A percentile compares a stretch with the other conserved stretches of the same genome.
These are phyloP conservation scores for Penicillium canariense DNA, from an alignment of 495 filamentous ascomycete genomes.

Conservation along the genomic window DNA sequence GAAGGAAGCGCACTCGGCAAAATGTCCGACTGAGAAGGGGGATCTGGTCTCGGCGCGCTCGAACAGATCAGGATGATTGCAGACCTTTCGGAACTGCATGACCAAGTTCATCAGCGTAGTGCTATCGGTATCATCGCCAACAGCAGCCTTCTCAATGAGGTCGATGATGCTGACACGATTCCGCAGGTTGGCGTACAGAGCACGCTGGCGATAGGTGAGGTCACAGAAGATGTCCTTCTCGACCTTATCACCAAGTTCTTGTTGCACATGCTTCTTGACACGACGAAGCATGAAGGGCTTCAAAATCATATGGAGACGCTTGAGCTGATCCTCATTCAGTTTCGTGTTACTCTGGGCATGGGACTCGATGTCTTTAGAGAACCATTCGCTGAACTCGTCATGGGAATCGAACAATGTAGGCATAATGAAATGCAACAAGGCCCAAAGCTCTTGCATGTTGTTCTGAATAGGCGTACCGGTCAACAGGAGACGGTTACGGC, in stretches of 20 bases:
- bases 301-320: constrained; percentile 95
- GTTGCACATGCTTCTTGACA: constrained; percentile 98
- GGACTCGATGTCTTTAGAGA: constrained; percentile 98
- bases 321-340: constrained; percentile 94
- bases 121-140: constrained; percentile 91
- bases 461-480: constrained; percentile 99
- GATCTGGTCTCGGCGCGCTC: constrained; percentile 90
- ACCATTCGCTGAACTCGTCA: constrained; percentile 99
- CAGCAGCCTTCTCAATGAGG: constrained; percentile 92
- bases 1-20: constrained; percentile 93
- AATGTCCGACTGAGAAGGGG: constrained; percentile 76
- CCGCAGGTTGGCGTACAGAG: constrained; percentile 83
- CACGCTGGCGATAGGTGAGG: constrained; percentile 94
- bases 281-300: constrained; percentile 99
- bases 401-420: constrained; percentile 96
- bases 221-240: constrained; percentile 96
- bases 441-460: constrained; percentile 99
- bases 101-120: constrained; percentile 98
- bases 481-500: constrained; percentile 89
- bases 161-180: constrained; percentile 99
- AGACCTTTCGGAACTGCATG: constrained; percentile 99
- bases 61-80: constrained; percentile 97
- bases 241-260: constrained; percentile 97
- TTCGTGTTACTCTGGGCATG: constrained; percentile 98
- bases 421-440: constrained; percentile 98